Conservation (phyloP, 495 filamentous ascomycete genomes). For the Penicillium cinerascens region DNA sequence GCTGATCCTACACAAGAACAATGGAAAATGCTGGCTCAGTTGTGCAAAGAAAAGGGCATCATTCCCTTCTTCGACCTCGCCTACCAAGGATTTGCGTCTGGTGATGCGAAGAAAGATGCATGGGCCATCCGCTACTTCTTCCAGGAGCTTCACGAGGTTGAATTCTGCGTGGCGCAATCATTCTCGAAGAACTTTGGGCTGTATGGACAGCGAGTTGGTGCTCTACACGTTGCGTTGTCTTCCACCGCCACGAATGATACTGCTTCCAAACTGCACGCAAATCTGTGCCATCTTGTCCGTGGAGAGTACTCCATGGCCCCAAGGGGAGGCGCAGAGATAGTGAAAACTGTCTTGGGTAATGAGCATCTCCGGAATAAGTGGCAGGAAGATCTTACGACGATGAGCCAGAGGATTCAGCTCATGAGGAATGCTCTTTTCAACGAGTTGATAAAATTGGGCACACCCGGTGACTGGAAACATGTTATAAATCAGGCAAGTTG, state of each 20-base stretch:
- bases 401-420: constrained; percentile 26
- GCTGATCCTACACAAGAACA: background rate
- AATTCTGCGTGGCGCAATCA: constrained; percentile 31
- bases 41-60: background rate
- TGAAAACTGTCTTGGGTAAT: constrained; percentile 16
- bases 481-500: constrained; percentile 3
- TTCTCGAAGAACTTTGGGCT: constrained; percentile 46
- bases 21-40: background rate
- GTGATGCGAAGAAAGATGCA: background rate
- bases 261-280: constrained; percentile 1
- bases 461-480: constrained; percentile 20
- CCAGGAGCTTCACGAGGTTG: background rate
- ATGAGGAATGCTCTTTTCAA: constrained; percentile 27
- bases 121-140: background rate
- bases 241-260: background rate
- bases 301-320: constrained; percentile 34
- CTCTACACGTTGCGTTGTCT: constrained; percentile 21
- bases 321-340: constrained; percentile 33
- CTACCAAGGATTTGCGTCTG: background rate
- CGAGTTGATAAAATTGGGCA: constrained; percentile 16
- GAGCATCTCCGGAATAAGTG: constrained; percentile 21
- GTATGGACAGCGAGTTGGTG: constrained; percentile 36
- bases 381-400: constrained; percentile 28
- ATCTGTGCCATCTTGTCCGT: constrained; percentile 26
- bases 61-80: background rate